Percentiles rank a stretch among this genome's conserved stretches.
phyloP scores from a whole-genome alignment of 306 rosid species.

The Canavalia gladiata region DNA sequence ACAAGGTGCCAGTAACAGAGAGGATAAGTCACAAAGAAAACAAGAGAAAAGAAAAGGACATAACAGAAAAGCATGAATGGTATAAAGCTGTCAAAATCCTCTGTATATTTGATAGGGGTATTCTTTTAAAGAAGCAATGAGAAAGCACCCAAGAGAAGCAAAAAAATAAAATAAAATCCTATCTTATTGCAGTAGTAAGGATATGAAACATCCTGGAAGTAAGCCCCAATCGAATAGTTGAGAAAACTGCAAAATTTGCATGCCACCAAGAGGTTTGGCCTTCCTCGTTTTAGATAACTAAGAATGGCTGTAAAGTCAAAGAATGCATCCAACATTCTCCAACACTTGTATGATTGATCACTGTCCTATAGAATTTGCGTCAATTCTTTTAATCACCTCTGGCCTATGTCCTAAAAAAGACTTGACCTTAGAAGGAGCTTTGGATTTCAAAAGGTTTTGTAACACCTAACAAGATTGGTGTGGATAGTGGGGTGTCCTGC shows the following conservation, averaged over 20 bases:
- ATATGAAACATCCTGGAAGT: slow-evolving; percentile 1
- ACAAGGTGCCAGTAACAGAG: background rate
- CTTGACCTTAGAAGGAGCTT: slow-evolving; percentile 5
- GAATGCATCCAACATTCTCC: background rate
- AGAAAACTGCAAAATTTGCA: background rate
- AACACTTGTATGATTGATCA: background rate
- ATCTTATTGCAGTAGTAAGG: background rate
- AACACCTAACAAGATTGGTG: background rate
- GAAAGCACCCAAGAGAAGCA: background rate
- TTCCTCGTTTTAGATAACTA: background rate
- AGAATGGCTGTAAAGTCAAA: slow-evolving; percentile 1
- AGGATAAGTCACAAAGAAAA: background rate
- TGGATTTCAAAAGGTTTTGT: background rate
- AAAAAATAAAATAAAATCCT: background rate
- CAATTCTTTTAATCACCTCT: background rate
- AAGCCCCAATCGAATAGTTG: background rate
- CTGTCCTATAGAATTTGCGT: background rate
- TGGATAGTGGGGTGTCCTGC: slow-evolving; percentile 3
- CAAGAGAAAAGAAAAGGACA: background rate
- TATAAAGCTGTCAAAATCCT: background rate
- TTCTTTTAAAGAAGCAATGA: background rate
- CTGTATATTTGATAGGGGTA: background rate
- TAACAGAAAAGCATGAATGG: background rate
- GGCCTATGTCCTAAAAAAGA: background rate
- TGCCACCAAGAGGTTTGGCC: background rate